Percentiles rank a stretch among this genome's conserved stretches.
phyloP scores from a whole-genome alignment of 2,329 filamentous ascomycete genomes.

The Penicillium sp. region DNA sequence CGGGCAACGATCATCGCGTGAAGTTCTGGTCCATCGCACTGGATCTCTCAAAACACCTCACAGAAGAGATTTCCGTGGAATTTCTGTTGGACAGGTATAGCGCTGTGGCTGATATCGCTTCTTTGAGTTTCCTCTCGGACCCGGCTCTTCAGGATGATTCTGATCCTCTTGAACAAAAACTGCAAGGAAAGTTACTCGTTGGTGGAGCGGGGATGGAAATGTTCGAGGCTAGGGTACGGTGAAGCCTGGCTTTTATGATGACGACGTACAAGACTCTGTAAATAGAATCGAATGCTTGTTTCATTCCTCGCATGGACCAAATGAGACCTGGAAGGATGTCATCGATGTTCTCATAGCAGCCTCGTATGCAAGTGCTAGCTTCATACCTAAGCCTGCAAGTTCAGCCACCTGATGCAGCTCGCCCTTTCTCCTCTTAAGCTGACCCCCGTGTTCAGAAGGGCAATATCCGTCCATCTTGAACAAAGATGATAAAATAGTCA shows the following conservation, averaged over 20 bases:
- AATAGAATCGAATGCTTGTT: conserved; percentile 8
- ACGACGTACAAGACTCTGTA: conserved; percentile 19
- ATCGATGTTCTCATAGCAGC: background rate
- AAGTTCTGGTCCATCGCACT: conserved; percentile 46
- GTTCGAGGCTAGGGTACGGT: conserved; percentile 28
- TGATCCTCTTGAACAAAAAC: background rate
- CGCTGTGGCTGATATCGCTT: conserved; percentile 58
- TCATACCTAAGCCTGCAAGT: background rate
- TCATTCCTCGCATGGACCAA: background rate
- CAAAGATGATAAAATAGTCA: background rate
- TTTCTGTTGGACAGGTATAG: conserved; percentile 43
- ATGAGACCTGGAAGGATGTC: background rate
- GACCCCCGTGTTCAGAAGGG: background rate
- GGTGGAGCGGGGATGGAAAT: conserved; percentile 56
- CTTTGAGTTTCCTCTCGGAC: conserved; percentile 45
- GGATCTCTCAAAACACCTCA: conserved; percentile 22
- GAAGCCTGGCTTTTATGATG: background rate
- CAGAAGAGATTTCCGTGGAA: conserved; percentile 27
- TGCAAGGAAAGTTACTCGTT: conserved; percentile 39
- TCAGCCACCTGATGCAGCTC: background rate
- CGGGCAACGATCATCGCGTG: conserved; percentile 51
- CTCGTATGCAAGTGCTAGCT: background rate
- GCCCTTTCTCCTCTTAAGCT: background rate
- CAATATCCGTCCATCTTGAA: background rate
- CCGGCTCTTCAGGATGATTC: background rate